Conservation (phyloP, 1,139 yeast genomes). For the Geotrichum bryndzae region DNA sequence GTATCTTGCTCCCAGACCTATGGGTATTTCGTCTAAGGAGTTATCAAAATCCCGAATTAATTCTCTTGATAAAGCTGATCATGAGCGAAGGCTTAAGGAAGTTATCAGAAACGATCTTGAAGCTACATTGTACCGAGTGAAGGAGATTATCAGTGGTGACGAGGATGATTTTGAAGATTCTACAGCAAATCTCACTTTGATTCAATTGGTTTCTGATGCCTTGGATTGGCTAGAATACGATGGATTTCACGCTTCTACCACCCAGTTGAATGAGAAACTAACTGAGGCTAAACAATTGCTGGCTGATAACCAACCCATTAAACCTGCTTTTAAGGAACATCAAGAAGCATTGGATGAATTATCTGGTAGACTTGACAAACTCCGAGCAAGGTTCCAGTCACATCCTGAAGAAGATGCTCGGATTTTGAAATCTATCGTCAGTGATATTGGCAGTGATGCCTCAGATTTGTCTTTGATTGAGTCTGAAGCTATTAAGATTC, state of each 20-base stretch:
- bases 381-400: constrained; percentile 20
- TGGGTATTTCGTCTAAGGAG: constrained; percentile 31
- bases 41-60: constrained; percentile 28
- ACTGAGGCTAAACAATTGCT: constrained; percentile 27
- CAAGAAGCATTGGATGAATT: neutral
- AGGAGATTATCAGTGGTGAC: constrained; percentile 11
- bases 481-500: neutral
- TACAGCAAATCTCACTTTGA: neutral
- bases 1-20: constrained; percentile 28
- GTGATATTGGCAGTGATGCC: neutral
- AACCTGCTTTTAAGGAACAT: neutral
- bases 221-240: constrained; percentile 76
- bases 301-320: neutral
- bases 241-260: constrained; percentile 49
- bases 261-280: constrained; percentile 38
- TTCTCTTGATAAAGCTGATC: constrained; percentile 29
- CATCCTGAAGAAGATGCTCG: constrained; percentile 19
- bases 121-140: constrained; percentile 32
- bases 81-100: constrained; percentile 31
- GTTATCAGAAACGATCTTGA: constrained; percentile 34
- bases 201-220: neutral
- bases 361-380: neutral
- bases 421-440: constrained; percentile 10
- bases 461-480: neutral
- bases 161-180: neutral